Evolutionary conservation across 108 stramenopile species (phyloP).

Genomic region (Cylindrotheca closterium): DNA sequence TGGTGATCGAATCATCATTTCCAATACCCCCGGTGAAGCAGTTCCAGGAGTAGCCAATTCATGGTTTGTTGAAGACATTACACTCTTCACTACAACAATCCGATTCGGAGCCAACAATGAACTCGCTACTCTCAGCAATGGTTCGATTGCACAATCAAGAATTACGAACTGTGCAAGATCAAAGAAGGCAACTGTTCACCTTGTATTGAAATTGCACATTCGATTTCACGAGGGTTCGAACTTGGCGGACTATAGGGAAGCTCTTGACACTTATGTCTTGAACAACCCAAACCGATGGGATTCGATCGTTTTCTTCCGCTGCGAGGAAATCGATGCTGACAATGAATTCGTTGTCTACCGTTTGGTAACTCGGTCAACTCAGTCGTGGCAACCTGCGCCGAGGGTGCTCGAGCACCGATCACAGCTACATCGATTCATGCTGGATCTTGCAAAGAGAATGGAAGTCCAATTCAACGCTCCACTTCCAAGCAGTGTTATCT

Average conservation of each 20-base stretch:
- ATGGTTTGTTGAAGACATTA: slow-evolving; percentile 82
- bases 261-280: slow-evolving; percentile 51
- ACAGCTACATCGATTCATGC: slow-evolving; percentile 48
- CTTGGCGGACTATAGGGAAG: slow-evolving; percentile 50
- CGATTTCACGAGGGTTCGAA: slow-evolving; percentile 43
- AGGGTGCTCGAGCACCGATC: slow-evolving; percentile 46
- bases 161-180: slow-evolving; percentile 78
- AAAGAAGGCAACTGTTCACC: slow-evolving; percentile 51
- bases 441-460: slow-evolving; percentile 41
- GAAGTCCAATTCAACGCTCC: slow-evolving; percentile 41
- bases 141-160: slow-evolving; percentile 41
- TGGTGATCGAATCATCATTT: slow-evolving; percentile 79
- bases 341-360: slow-evolving; percentile 37
- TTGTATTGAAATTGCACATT: slow-evolving; percentile 43
- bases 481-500: not conserved
- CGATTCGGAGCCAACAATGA: slow-evolving; percentile 69
- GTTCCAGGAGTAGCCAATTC: slow-evolving; percentile 30
- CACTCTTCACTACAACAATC: slow-evolving; percentile 68
- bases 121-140: slow-evolving; percentile 70
- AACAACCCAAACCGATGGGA: slow-evolving; percentile 70
- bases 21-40: slow-evolving; percentile 26
- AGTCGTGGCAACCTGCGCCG: slow-evolving; percentile 63
- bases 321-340: slow-evolving; percentile 51
- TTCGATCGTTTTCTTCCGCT: slow-evolving; percentile 48
- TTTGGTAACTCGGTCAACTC: slow-evolving; percentile 55